Base-by-base conservation (phyloP, 106 monocot genomes). In the Platanthera zijinensis region DNA sequence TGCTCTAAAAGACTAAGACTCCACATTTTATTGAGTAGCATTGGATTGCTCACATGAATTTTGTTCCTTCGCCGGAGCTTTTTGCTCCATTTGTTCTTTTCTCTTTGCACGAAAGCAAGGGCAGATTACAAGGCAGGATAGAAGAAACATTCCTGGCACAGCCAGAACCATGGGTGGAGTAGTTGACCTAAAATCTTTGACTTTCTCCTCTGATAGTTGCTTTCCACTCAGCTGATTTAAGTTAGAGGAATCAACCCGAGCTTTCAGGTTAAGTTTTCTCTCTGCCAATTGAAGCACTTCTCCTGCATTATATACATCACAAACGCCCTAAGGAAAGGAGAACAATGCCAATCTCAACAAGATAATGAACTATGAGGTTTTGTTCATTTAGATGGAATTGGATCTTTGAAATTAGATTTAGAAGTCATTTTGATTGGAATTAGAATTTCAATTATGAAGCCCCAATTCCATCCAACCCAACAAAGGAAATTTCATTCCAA, bases 101-200 rank as follows among this genome's bases (percentile, higher is more conserved):
- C 47, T 80, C 74, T 57, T 80, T 59, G 73, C 59, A 73, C 74
- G 80, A 73, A 80, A 80, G 73, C 80, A 80, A 9, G 80, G 73
- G 51, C 80, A 80, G 3, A 80, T 74, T 49, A 80, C n/a, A 11
- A 19, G 50, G 51, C 80, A 80, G 51, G 74, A 80, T 57, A 80
- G 50, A 71, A 80, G 80, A 57, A 73, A 51, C 63, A 73, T 52
- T 74, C 57, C 80, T 73, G 73, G 80, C 28, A 80, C 47, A 62
- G 80, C 73, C 22, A 80, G 13, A 63, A 57, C 46, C 8, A 47
- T 48, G 6, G 57, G 59, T 28, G 17, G 47, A 28, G 51, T 5
- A 22, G 30, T 17, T 52, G 45, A 39, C 15, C 47, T 39, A 39
- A 13, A 15, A 22, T 54, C 78, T 32, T 52, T 51, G 52, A 51